phyloP scores from a whole-genome alignment of 177 flowering plant genomes.

The Tripterygium wilfordii region DNA sequence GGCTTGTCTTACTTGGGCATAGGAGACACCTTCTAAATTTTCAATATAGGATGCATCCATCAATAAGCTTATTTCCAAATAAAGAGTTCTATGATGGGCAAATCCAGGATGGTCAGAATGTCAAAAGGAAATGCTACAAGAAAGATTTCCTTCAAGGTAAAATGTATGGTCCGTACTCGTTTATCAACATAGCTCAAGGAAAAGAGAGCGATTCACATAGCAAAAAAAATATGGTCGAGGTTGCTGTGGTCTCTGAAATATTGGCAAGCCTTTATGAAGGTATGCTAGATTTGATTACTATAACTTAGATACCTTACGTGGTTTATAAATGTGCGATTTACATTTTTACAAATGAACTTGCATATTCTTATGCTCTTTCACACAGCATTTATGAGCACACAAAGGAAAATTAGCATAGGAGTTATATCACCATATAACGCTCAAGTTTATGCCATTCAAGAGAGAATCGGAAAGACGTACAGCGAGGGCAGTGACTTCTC shows the following conservation, averaged over 20 bases:
- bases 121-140: conserved; percentile 16
- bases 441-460: conserved; percentile 46
- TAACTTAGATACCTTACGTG: too few species aligned
- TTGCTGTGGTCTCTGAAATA: conserved; percentile 32
- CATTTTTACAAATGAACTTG: conserved; percentile 29
- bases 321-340: too few species aligned
- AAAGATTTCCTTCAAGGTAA: conserved; percentile 30
- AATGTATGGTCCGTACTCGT: conserved; percentile 65
- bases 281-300: conserved; percentile 14
- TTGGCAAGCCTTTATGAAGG: conserved; percentile 37
- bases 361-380: conserved; percentile 27
- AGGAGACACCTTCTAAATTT: conserved; percentile 43
- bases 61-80: conserved; percentile 60
- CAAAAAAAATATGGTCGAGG: conserved; percentile 43
- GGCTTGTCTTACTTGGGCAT: conserved; percentile 31
- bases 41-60: conserved; percentile 80
- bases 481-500: conserved; percentile 14
- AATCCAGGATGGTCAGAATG: conserved; percentile 44
- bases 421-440: conserved; percentile 62
- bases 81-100: conserved; percentile 31
- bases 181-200: conserved; percentile 42
- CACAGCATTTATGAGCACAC: conserved; percentile 10
- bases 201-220: conserved; percentile 39
- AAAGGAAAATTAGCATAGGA: conserved; percentile 43
- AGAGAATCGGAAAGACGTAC: conserved; percentile 28